Percentiles rank a stretch among this genome's conserved stretches.
These are phyloP conservation scores for Persicaria tinctoria DNA, from an alignment of 148 eudicot genomes.

Conservation along the genomic window DNA sequence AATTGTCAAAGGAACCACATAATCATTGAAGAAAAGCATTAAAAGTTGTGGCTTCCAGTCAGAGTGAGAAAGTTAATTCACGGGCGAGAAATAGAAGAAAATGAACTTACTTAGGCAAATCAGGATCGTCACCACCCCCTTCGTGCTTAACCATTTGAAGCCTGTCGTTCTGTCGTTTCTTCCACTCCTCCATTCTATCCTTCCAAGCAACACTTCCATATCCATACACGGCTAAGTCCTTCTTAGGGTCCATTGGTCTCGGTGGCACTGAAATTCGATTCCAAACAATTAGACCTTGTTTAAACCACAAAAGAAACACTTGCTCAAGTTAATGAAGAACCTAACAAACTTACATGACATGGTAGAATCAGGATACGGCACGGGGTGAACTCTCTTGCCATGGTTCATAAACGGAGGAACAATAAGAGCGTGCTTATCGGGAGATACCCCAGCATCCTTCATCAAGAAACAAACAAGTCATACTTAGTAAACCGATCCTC, in stretches of 20 bases:
- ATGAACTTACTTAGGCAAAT: conserved; percentile 58
- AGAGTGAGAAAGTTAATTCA: background rate
- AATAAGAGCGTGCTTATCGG: conserved; percentile 68
- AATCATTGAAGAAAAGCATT: background rate
- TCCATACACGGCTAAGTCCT: conserved; percentile 81
- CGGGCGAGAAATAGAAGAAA: background rate
- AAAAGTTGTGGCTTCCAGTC: background rate
- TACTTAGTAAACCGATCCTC: background rate
- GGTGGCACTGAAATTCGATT: conserved; percentile 49
- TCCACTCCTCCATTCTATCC: conserved; percentile 93
- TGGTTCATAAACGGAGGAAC: conserved; percentile 50
- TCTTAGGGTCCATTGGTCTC: conserved; percentile 79
- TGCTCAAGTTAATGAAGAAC: no score
- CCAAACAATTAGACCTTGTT: conserved; percentile 2
- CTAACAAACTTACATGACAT: conserved; percentile 48
- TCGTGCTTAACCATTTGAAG: conserved; percentile 71
- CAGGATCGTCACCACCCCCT: conserved; percentile 59
- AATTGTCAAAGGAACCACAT: background rate
- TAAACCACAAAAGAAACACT: background rate
- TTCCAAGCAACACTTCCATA: conserved; percentile 99
- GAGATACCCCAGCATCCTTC: conserved; percentile 62
- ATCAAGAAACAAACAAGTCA: conserved; percentile 10
- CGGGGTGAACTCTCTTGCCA: conserved; percentile 44
- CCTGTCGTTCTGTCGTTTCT: conserved; percentile 58
- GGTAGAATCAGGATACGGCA: conserved; percentile 40